Evolutionary conservation across 1,139 yeast species (phyloP).

Genomic region (Debaryomyces subglobosus): DNA sequence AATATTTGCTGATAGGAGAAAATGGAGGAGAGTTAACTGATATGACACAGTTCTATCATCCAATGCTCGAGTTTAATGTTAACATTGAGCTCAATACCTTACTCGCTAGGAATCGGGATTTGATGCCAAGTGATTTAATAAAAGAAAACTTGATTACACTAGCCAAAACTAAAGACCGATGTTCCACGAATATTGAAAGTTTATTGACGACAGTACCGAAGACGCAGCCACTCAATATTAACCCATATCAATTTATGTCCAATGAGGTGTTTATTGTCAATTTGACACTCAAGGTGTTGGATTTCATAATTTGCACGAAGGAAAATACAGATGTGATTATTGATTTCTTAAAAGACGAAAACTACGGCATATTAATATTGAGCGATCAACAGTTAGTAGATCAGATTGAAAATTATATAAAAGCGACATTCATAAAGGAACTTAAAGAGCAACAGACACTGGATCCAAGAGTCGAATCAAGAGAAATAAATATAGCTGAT

Average conservation of each 20-base stretch:
- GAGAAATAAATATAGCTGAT: background rate
- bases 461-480: background rate
- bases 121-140: constrained; percentile 37
- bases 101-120: constrained; percentile 30
- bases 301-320: constrained; percentile 20
- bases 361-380: constrained; percentile 30
- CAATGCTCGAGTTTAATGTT: constrained; percentile 25
- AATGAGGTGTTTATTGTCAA: constrained; percentile 41
- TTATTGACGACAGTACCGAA: background rate
- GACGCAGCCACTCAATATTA: background rate
- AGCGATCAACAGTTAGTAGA: constrained; percentile 33
- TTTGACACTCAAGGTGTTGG: constrained; percentile 27
- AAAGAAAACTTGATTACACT: constrained; percentile 38
- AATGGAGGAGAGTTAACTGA: constrained; percentile 11
- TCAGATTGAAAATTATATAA: constrained; percentile 34
- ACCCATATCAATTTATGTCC: constrained; percentile 6
- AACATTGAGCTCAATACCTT: constrained; percentile 43
- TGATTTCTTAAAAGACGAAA: constrained; percentile 36
- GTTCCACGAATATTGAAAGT: background rate
- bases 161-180: constrained; percentile 33
- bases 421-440: constrained; percentile 17
- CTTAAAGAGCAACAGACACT: constrained; percentile 10
- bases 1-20: constrained; percentile 7
- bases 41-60: constrained; percentile 12
- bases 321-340: constrained; percentile 20